Evolutionary conservation across 495 filamentous ascomycete species (phyloP), one percentile per base, ranked within the genome.

Genomic region (Xylaria sp.): DNA sequence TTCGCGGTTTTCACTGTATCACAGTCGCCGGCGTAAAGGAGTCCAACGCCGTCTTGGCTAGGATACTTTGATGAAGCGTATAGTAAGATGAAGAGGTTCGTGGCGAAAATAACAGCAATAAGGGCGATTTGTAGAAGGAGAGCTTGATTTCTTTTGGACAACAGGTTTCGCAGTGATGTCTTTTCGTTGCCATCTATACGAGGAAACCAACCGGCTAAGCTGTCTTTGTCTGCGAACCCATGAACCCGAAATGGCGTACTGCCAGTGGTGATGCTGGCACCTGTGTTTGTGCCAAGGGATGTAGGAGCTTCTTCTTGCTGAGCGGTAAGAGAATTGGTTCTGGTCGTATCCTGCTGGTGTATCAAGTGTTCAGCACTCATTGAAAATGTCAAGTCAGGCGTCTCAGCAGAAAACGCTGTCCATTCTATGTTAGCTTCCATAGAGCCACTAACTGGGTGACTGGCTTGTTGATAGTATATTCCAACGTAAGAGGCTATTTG

Each of bases 61-160:
- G 40, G 59, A 44, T 62, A 62, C 24, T 62, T 62, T 6, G 24
- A 62, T 5, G 37, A 44, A 37, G 21, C 40, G 59, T 44, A 62
- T 19, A 62, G 11, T 33, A 44, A 29, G n/a, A 62, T 44, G 21
- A 5, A 15, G 12, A 62, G 19, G 59, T 62, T 62, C 4, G 40
- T 29, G 5, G 59, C 24, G 19, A 44, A 62, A 17, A 44, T 44
- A 5, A 5, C 5, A 0, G 21, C 59, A 21, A 44, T 44, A 9
- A 44, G 21, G 15, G 59, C 40, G 5, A 62, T 11, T 14, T 44
- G 21, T n/a, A 62, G 12, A 29, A 31, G 59, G 5, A 62, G 59
- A 15, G 21, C 40, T 44, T 31, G 21, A 8, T 44, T 62, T 11
- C 11, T 44, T 11, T 62, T 62, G n/a, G 24, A 62, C 14, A 44